These are phyloP conservation scores for Penicillium ucsense DNA, from an alignment of 495 filamentous ascomycete species.

Conservation along the genomic window DNA sequence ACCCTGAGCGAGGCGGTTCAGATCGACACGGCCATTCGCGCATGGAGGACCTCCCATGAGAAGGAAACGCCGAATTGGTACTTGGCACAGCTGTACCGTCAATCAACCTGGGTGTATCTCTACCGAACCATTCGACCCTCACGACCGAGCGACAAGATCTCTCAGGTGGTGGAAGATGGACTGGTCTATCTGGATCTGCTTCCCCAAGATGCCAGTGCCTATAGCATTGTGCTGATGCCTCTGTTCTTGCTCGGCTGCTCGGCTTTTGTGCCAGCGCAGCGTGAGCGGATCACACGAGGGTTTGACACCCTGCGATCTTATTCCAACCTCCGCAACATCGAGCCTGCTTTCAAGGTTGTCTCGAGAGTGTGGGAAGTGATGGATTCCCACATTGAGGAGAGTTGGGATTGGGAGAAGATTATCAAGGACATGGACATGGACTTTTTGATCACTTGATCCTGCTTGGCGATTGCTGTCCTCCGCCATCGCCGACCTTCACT, in stretches of 20 bases:
- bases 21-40: slow-evolving; percentile 66
- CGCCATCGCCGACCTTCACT: not conserved
- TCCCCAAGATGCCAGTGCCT: slow-evolving; percentile 52
- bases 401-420: slow-evolving; percentile 88
- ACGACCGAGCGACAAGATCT: slow-evolving; percentile 55
- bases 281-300: slow-evolving; percentile 58
- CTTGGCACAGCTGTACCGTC: slow-evolving; percentile 76
- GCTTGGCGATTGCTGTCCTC: not conserved
- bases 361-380: slow-evolving; percentile 75
- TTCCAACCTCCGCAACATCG: slow-evolving; percentile 72
- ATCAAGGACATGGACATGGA: slow-evolving; percentile 69
- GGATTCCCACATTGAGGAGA: slow-evolving; percentile 61
- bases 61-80: slow-evolving; percentile 61
- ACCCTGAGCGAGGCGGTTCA: slow-evolving; percentile 64
- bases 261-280: slow-evolving; percentile 59
- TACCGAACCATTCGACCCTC: slow-evolving; percentile 77
- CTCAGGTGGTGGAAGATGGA: slow-evolving; percentile 68
- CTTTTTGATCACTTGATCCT: slow-evolving; percentile 60
- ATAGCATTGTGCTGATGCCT: slow-evolving; percentile 80
- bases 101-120: slow-evolving; percentile 86
- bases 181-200: slow-evolving; percentile 53
- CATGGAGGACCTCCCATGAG: slow-evolving; percentile 65
- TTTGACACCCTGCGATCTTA: slow-evolving; percentile 65
- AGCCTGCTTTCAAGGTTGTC: slow-evolving; percentile 65
- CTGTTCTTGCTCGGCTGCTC: slow-evolving; percentile 83